phyloP scores from a whole-genome alignment of 1,284 basidiomycete species.

The Ceratorhiza oryzae-sativae region DNA sequence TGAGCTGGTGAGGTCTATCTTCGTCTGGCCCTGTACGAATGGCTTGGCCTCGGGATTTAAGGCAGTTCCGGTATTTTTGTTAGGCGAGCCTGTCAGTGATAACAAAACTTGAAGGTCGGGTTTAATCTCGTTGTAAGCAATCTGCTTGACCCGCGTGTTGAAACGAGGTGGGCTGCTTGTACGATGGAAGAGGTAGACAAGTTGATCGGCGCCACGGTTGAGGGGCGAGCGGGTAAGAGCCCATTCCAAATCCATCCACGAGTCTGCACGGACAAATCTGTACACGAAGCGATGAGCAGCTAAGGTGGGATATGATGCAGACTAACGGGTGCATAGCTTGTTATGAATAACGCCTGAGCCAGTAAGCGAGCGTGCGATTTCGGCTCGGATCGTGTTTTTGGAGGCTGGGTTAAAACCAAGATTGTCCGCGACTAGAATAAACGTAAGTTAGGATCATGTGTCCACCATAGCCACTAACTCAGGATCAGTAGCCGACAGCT shows the following conservation, averaged over 20 bases:
- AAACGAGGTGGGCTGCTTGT: not conserved
- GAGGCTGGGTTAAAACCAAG: not conserved
- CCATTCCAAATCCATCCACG: conserved; percentile 1
- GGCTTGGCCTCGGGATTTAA: conserved; percentile 3
- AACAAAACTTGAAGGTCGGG: not conserved
- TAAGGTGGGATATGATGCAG: not conserved
- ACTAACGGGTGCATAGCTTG: conserved; percentile 12
- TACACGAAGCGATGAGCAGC: too few relatives aligned
- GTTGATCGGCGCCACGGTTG: conserved; percentile 20
- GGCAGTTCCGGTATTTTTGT: not conserved
- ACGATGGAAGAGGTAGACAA: not conserved
- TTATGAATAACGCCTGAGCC: conserved; percentile 4
- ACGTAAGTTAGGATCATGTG: not conserved
- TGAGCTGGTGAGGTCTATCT: not conserved
- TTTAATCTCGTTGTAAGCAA: not conserved
- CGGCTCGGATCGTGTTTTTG: not conserved
- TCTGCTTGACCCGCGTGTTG: not conserved
- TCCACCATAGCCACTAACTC: not conserved
- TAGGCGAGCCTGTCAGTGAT: not conserved
- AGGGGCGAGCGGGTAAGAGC: not conserved
- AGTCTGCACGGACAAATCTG: conserved; percentile 8
- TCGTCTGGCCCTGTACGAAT: not conserved
- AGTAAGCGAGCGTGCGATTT: not conserved
- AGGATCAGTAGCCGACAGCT: conserved; percentile 19
- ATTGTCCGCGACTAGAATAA: conserved; percentile 2